Conservation (phyloP, 2,329 filamentous ascomycete genomes). For the Pseudogymnoascus sp. region DNA sequence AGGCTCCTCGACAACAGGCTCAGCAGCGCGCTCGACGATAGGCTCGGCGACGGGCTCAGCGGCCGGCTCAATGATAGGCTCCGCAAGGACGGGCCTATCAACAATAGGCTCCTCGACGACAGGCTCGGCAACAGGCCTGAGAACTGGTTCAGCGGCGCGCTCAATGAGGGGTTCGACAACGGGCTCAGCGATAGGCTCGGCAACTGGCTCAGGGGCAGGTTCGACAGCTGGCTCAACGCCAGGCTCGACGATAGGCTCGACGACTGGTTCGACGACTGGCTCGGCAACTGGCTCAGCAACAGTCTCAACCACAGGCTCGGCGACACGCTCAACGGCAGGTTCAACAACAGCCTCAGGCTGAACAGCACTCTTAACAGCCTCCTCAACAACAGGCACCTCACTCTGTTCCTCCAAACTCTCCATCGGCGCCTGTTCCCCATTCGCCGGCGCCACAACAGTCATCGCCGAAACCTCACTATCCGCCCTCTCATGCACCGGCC, state of each 20-base stretch:
- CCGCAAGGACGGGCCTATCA: neutral
- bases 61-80: neutral
- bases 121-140: neutral
- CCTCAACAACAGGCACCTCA: neutral
- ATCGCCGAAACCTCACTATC: slow-evolving; percentile 1
- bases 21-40: neutral
- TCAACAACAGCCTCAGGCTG: neutral
- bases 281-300: neutral
- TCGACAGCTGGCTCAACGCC: neutral
- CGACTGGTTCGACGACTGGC: neutral
- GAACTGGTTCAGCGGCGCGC: neutral
- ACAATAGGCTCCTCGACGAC: neutral
- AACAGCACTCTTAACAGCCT: neutral
- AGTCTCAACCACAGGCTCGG: neutral
- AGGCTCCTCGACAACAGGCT: neutral
- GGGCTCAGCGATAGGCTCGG: neutral
- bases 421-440: neutral
- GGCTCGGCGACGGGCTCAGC: neutral
- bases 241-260: neutral
- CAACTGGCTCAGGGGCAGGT: neutral
- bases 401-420: neutral
- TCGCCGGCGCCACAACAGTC: neutral
- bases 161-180: neutral
- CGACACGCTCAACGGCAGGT: neutral
- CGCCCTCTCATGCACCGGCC: neutral